Evolutionary conservation across 2,329 filamentous ascomycete species (phyloP).

Genomic region (Verticillium dahliae): DNA sequence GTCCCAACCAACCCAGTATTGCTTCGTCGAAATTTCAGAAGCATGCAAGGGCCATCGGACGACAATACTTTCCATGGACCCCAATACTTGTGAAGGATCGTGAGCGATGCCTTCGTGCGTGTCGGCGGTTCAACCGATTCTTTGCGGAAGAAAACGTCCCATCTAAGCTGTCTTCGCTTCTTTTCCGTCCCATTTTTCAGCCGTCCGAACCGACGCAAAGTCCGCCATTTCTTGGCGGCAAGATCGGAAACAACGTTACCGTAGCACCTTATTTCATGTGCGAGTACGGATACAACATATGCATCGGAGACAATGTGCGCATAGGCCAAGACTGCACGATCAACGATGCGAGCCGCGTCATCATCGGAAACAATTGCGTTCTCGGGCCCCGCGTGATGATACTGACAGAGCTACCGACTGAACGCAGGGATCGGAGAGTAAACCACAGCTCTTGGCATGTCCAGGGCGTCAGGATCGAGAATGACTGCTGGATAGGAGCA

Average conservation of each 20-base stretch:
- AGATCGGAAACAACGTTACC: not conserved
- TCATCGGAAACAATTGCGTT: conserved; percentile 69
- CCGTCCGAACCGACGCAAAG: not conserved
- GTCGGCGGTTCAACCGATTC: not conserved
- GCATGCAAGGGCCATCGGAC: not conserved
- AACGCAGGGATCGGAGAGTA: not conserved
- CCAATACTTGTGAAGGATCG: not conserved
- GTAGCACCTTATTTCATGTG: conserved; percentile 56
- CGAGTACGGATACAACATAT: conserved; percentile 94
- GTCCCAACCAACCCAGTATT: not conserved
- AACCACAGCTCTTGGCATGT: not conserved
- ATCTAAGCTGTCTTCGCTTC: not conserved
- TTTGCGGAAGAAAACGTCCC: not conserved
- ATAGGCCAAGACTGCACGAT: conserved; percentile 81
- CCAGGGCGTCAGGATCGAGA: not conserved
- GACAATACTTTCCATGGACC: not conserved
- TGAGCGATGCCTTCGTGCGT: not conserved
- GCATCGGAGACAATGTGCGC: conserved; percentile 75
- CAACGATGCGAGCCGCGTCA: conserved; percentile 77
- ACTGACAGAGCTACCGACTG: not conserved
- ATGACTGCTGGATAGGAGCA: not conserved
- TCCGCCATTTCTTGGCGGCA: not conserved
- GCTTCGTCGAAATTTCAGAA: not conserved
- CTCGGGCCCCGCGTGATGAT: conserved; percentile 51
- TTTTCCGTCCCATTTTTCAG: not conserved